Percentiles rank a stretch among this genome's conserved stretches.
phyloP scores from a whole-genome alignment of 768 basidiomycete genomes.

The Mycena leptocephala region DNA sequence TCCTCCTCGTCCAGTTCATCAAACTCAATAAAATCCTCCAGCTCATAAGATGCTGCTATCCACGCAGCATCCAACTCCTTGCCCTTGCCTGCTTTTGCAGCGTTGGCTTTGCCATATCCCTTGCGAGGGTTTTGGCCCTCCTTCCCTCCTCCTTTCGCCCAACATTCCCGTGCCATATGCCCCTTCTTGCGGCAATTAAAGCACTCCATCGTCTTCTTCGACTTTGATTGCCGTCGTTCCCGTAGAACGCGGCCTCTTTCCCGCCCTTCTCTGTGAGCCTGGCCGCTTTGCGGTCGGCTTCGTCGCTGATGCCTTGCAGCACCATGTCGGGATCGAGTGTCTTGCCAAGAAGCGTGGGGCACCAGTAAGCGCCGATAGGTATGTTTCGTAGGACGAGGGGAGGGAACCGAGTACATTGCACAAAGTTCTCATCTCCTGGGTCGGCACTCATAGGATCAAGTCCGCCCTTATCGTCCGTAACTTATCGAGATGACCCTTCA shows the following conservation, averaged over 20 bases:
- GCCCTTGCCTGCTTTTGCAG: neutral
- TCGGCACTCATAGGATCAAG: constrained; percentile 9
- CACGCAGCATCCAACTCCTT: neutral
- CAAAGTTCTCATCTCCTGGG: constrained; percentile 11
- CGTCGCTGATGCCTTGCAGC: constrained; percentile 2
- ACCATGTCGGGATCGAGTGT: too few species aligned
- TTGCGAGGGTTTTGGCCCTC: constrained; percentile 49
- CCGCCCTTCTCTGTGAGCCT: constrained; percentile 3
- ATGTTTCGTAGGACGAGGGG: constrained; percentile 5
- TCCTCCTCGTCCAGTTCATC: neutral
- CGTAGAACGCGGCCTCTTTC: constrained; percentile 20
- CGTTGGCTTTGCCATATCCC: constrained; percentile 6
- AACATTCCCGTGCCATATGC: constrained; percentile 51
- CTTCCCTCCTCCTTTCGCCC: constrained; percentile 52
- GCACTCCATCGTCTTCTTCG: constrained; percentile 38
- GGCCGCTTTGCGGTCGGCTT: constrained; percentile 7
- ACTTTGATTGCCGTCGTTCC: constrained; percentile 4
- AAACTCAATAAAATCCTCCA: neutral
- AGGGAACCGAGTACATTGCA: constrained; percentile 24
- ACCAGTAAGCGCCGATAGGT: constrained; percentile 5
- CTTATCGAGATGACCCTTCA: constrained; percentile 38
- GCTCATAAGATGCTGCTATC: neutral
- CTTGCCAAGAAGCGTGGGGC: too few species aligned
- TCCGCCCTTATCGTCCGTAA: neutral
- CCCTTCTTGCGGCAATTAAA: constrained; percentile 50